phyloP scores from a whole-genome alignment of 352 stramenopile species.

The Phytophthora palmivora region DNA sequence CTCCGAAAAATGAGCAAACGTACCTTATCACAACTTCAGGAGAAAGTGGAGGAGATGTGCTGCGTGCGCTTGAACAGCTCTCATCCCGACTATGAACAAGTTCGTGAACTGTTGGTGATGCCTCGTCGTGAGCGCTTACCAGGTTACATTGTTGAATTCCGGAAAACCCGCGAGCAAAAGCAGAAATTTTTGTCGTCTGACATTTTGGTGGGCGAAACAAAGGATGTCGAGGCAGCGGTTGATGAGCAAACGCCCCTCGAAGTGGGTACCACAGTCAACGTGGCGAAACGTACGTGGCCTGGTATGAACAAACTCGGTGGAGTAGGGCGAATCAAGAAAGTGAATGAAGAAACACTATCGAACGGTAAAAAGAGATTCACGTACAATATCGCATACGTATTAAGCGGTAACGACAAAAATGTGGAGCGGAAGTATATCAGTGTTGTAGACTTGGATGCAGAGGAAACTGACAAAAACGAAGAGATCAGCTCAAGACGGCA shows the following conservation, averaged over 20 bases:
- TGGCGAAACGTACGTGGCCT: constrained; percentile 85
- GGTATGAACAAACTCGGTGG: constrained; percentile 90
- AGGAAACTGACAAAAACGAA: constrained; percentile 36
- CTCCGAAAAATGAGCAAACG: constrained; percentile 53
- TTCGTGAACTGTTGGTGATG: constrained; percentile 53
- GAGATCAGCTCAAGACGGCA: constrained; percentile 19
- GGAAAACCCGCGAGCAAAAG: constrained; percentile 57
- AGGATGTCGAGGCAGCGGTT: constrained; percentile 47
- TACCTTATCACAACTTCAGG: constrained; percentile 39
- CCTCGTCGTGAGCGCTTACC: constrained; percentile 53
- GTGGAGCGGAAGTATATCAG: constrained; percentile 86
- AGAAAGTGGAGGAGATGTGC: constrained; percentile 41
- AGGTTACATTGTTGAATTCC: constrained; percentile 56
- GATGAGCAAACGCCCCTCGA: constrained; percentile 54
- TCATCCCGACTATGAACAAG: constrained; percentile 44
- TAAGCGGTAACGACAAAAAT: constrained; percentile 80
- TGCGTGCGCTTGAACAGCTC: constrained; percentile 40
- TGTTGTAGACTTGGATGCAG: constrained; percentile 59
- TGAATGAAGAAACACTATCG: constrained; percentile 49
- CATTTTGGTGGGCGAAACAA: constrained; percentile 59
- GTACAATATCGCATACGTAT: constrained; percentile 80
- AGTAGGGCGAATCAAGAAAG: constrained; percentile 68
- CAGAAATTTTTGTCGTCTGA: constrained; percentile 63
- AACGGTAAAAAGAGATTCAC: constrained; percentile 54
- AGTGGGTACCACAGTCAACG: constrained; percentile 69